Base-by-base conservation (phyloP, 2,329 filamentous ascomycete species). In the Colletotrichum karsti region DNA sequence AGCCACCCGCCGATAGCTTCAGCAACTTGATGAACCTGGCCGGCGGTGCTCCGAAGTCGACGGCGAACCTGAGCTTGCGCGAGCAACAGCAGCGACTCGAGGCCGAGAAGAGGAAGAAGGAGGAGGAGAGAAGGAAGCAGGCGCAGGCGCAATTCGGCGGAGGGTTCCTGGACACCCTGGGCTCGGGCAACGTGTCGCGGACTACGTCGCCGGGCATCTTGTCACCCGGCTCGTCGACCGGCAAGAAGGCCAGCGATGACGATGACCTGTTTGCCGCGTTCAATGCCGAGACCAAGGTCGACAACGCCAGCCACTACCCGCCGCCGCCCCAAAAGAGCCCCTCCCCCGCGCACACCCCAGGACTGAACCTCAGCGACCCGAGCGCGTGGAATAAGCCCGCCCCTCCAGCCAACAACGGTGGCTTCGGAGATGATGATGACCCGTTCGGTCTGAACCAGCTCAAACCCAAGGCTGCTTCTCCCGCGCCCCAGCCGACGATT, bases 381-480 rank as follows among this genome's bases (percentile, higher is more conserved):
- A 82, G 77, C 63, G 84, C 88, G 2, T 91, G 89, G 89, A 79
- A 74, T 24, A 73, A 80, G 60, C n/a, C 81, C 26, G 48, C 75
- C 4, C 66, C 72, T 18, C 20, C 54, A 7, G 71, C 78, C 1
- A 75, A 76, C 60, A 73, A 74, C 46, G 76, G 74, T 10, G 77
- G 73, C 0, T 80, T 90, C 69, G 81, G 78, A 30, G 91, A 95
- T 64, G 93, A 97, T 73, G 94, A 97, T 75, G 94, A 97, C 75
- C 93, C 94, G 2, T 98, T 98, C 77, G 95, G 93, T 1, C 82
- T 98, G 37, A 91, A 85, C 67, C 84, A 91, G 71, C 77, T 94
- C 74, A 87, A 88, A 70, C 80, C 77, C 75, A 80, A 81, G 72
- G 48, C 73, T 30, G 63, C 77, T 5, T 69, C 77, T 22, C 72